Evolutionary conservation across 2,329 filamentous ascomycete species (phyloP), one percentile per base, ranked within the genome.

Genomic region (Pyrenochaeta sp.): DNA sequence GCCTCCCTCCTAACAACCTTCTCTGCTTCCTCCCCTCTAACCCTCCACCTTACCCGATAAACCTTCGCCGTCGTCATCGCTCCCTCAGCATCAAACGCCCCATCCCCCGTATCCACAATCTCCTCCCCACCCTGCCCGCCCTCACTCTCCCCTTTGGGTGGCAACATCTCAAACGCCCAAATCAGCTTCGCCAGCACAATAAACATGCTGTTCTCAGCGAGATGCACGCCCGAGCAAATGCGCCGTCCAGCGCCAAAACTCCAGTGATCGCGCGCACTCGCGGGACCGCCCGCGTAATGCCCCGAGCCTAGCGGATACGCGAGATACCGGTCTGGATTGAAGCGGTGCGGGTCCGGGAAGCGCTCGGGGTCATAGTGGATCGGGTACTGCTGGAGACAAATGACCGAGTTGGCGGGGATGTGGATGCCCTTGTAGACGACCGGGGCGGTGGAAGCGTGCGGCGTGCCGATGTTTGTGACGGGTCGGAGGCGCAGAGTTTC

Each of bases 121-220:
- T 73, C 51, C 29, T 72, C 70, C 7, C 46, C 63, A 7, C 65
- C 67, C 0, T 73, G 50, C 29, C 72, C 70, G 7, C 46, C 63
- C 0, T 72, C 78, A 1, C 68, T 51, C 11, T 45, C 38, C 22
- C 69, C 67, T 13, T 73, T 14, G 0, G 61, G 58, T 40, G 76
- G 75, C 13, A 51, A 38, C 4, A 81, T 67, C 7, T 72, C 65
- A 39, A 83, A 82, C 0, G 72, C 75, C 1, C 81, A 74, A 2
- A 84, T 54, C 0, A 72, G 59, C 29, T 77, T 77, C 0, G 72
- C 76, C 7, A 77, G 57, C 21, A 61, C 72, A 28, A 77, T 54
- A 44, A 69, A 77, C 23, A 77, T 53, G 3, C 71, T 70, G 8
- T 66, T 67, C 18, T 77, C 74, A 0, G 76, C 76, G n/a, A 77